These are phyloP conservation scores for Laguncularia racemosa DNA, from an alignment of 345 rosid species.

Conservation along the genomic window DNA sequence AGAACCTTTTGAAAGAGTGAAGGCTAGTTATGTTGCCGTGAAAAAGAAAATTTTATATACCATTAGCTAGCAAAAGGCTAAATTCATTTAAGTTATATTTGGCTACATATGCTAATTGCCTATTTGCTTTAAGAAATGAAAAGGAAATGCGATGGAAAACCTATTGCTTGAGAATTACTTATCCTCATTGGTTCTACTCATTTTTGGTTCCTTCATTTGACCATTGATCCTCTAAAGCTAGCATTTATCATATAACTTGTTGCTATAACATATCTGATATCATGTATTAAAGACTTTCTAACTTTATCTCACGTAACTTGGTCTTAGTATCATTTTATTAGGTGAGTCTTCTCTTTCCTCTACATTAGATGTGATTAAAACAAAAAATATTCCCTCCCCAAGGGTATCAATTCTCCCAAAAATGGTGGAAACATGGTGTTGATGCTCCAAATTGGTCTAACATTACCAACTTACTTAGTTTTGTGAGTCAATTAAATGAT, in stretches of 20 bases:
- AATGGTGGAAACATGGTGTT: conserved; percentile 59
- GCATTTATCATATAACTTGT: neutral
- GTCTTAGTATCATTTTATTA: conserved; percentile 18
- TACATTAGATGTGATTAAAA: conserved; percentile 95
- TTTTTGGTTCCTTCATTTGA: no score
- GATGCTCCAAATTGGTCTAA: conserved; percentile 57
- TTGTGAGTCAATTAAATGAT: conserved; percentile 48
- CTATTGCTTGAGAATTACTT: no score
- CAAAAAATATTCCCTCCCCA: conserved; percentile 51
- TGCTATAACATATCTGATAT: neutral
- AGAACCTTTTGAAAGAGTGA: no score
- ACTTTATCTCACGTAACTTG: conserved; percentile 3
- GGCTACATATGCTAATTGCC: no score
- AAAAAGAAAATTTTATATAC: no score
- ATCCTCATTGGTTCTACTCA: no score
- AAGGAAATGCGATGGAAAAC: no score
- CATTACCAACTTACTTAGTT: conserved; percentile 55
- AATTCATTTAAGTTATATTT: no score
- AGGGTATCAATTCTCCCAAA: conserved; percentile 67
- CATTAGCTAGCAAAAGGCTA: no score
- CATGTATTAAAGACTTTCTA: neutral
- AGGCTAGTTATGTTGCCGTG: no score
- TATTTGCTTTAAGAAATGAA: no score
- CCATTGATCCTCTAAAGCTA: no score
- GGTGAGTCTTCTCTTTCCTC: conserved; percentile 99